Base-by-base conservation (phyloP, 2,329 filamentous ascomycete genomes). In the Cladosporium sp. region DNA sequence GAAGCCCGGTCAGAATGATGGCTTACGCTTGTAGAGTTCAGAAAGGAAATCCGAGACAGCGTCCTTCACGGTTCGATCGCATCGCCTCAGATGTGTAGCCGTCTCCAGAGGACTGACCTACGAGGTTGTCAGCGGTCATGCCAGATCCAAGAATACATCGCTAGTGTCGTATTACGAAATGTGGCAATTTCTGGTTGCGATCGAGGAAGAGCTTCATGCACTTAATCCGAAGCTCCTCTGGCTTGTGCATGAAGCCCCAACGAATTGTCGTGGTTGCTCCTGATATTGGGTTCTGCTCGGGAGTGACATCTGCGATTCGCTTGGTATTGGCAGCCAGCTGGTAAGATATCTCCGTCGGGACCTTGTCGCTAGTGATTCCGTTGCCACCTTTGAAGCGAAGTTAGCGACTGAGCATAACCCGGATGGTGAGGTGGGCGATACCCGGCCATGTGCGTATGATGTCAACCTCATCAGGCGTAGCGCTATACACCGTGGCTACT, bases 131-230 rank as follows among this genome's bases (percentile, higher is more conserved):
- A 59, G 57, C 8, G 41, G 41, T 15, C 7, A 44, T 28, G 12
- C 32, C 18, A 1, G 10, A 12, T 30, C 32, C 12, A 36, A 28
- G n/a, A 54, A 14, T 6, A 34, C 3, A n/a, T 47, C 18, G 18
- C 18, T 28, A 28, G 36, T 8, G 8, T 2, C 30, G 34, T 83
- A 77, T 91, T 92, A 93, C 90, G 71, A 93, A 94, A 70, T 92
- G 90, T 8, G 91, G 91, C 28, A 94, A 83, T 77, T 92, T 92
- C 78, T 93, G 91, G 52, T 89, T 88, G 26, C 90, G 87, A 76
- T 94, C 91, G 41, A 94, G 87, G 74, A 93, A 93, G 28, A 94
- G 85, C 81, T 94, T 94, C 81, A 94, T 92, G 76, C 91, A 94
- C 12, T 90, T 88, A 32, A 94, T 84, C 24, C 91, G 86, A 55